Base-by-base conservation (phyloP, 2,329 filamentous ascomycete genomes). In the Massarina eburnea region DNA sequence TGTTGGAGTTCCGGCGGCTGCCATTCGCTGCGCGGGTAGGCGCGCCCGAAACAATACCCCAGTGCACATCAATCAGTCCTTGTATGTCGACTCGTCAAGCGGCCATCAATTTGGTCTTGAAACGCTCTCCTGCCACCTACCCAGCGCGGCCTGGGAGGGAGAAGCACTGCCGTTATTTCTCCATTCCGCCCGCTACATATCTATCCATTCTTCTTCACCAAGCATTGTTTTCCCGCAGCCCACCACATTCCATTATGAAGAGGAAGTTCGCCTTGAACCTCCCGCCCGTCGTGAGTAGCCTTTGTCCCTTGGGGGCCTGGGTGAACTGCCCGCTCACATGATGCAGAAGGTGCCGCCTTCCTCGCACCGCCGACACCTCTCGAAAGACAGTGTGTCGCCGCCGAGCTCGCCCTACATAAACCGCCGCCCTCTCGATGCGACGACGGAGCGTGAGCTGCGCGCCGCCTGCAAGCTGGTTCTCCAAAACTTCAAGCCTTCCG, bases 231-330 rank as follows among this genome's bases (percentile, higher is more conserved):
- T 26, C n/a, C n/a, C n/a, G n/a, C n/a, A n/a, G n/a, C n/a, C 8
- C 26, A 29, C 26, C 14, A 14, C 14, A 44, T 45, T 37, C 41
- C 52, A 49, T 39, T 44, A 73, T 72, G 70, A 70, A 70, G 58
- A 67, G 70, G 39, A 75, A 74, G 55, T 75, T 76, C 51, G 70
- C 71, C 43, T 71, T 75, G 59, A 70, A 70, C 46, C 54, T 73
- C 44, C 67, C 70, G 45, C 71, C 71, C 39, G 62, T 73, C 39
- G 71, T 74, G 58, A 45, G 70, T 59, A 37, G 34, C n/a, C 20
- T 14, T 33, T n/a, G 24, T 32, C 49, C 39, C 9, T 22, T 9
- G 4, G 18, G 4, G 18, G 6, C 12, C 7, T 30, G 5, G 27
- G 9, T 30, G n/a, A n/a, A 30, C 27, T 5, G 6, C 27, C 27